phyloP scores from a whole-genome alignment of 768 basidiomycete genomes.

The Coprinopsis sp. region DNA sequence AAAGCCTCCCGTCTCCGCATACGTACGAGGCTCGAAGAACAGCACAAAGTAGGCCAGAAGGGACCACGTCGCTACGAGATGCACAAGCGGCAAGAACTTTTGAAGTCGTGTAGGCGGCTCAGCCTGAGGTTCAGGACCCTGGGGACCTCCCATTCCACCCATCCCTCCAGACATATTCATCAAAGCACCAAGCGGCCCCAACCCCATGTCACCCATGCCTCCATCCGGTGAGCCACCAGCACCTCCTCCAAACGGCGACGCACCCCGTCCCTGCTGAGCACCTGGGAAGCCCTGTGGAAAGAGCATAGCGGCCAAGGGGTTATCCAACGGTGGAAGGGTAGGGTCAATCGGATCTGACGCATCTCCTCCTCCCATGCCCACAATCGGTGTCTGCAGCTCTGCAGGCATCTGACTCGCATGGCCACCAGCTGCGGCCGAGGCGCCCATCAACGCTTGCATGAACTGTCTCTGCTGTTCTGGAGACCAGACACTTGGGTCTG shows the following conservation, averaged over 20 bases:
- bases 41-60: conserved; percentile 66
- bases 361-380: too few relatives aligned
- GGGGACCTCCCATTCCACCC: conserved; percentile 15
- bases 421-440: conserved; percentile 20
- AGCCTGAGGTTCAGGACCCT: conserved; percentile 17
- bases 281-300: conserved; percentile 16
- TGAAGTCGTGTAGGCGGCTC: conserved; percentile 45
- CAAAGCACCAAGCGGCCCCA: too few relatives aligned
- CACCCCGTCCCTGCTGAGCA: conserved; percentile 1
- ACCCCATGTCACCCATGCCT: too few relatives aligned
- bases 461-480: conserved; percentile 66
- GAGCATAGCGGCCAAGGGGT: conserved; percentile 47
- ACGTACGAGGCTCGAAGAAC: conserved; percentile 55
- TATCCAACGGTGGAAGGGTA: conserved; percentile 30
- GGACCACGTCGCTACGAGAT: conserved; percentile 59
- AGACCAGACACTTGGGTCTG: conserved; percentile 60
- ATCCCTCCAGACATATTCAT: too few relatives aligned
- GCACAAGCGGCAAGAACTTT: conserved; percentile 61
- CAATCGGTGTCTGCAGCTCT: conserved; percentile 19
- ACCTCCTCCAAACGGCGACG: conserved; percentile 8
- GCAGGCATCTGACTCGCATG: conserved; percentile 13
- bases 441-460: conserved; percentile 56
- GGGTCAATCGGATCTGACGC: conserved; percentile 22
- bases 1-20: conserved; percentile 32
- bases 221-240: too few relatives aligned